Conservation (phyloP, 306 rosid species). For the Cucurbita maxima region DNA sequence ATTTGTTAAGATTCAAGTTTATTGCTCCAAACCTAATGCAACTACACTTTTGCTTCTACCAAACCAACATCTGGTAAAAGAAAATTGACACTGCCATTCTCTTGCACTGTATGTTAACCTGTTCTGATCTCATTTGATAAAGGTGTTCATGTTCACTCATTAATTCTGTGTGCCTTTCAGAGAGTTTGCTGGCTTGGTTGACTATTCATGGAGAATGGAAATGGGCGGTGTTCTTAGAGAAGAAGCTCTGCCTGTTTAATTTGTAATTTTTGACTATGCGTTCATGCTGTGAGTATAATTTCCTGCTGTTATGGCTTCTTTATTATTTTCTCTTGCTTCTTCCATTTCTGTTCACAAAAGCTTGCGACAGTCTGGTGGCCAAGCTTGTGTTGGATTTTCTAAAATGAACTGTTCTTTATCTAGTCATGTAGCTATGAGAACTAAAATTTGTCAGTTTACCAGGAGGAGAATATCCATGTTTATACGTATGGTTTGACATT, state of each 20-base stretch:
- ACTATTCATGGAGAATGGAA: slow-evolving; percentile 79
- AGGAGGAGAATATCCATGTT: too few relatives aligned
- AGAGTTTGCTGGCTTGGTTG: slow-evolving; percentile 62
- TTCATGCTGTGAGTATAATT: slow-evolving; percentile 27
- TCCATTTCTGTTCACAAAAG: not conserved
- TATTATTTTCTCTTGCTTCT: not conserved
- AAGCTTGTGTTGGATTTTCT: not conserved
- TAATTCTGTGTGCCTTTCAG: slow-evolving; percentile 31
- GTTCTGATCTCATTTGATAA: not conserved
- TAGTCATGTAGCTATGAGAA: too few relatives aligned
- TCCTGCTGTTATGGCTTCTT: slow-evolving; percentile 10
- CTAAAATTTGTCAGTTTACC: too few relatives aligned
- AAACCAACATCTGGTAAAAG: not conserved
- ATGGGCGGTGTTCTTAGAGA: slow-evolving; percentile 80
- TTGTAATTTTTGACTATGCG: not conserved
- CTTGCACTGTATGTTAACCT: not conserved
- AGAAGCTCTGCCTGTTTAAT: slow-evolving; percentile 36
- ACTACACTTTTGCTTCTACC: not conserved
- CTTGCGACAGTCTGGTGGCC: not conserved
- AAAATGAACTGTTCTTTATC: too few relatives aligned
- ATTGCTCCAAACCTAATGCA: not conserved
- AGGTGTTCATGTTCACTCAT: not conserved
- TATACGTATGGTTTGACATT: too few relatives aligned
- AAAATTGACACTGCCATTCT: not conserved
- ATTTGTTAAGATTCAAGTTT: not conserved